These are phyloP conservation scores for Magnolia kwangsiensis DNA, from an alignment of 164 flowering plant genomes.

Conservation along the genomic window DNA sequence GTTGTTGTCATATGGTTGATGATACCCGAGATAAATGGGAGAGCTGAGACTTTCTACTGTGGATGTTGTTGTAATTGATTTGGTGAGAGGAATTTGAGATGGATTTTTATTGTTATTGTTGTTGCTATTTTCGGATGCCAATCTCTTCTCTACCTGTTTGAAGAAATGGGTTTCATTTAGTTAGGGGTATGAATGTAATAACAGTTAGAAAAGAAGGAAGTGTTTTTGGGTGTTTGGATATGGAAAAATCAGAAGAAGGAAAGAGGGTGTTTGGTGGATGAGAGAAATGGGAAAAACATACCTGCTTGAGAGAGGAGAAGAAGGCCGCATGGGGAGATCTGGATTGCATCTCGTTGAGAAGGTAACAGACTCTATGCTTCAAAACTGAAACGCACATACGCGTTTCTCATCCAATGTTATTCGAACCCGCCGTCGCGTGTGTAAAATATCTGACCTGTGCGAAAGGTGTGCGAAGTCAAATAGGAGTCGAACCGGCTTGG, in stretches of 20 bases:
- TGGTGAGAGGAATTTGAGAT: conserved; percentile 10
- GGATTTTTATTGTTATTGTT: neutral
- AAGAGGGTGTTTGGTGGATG: neutral
- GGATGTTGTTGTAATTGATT: conserved; percentile 1
- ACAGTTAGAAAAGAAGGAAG: no score
- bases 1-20: conserved; percentile 21
- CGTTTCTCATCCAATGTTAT: no score
- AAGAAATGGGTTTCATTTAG: neutral
- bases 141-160: conserved; percentile 60
- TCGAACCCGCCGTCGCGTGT: no score
- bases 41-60: conserved; percentile 31
- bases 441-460: no score
- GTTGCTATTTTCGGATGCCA: conserved; percentile 38
- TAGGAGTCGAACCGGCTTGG: no score
- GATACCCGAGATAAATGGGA: conserved; percentile 37
- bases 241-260: neutral
- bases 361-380: neutral
- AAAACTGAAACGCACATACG: neutral
- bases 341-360: conserved; percentile 23
- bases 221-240: neutral
- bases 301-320: conserved; percentile 61
- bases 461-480: no score
- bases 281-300: conserved; percentile 2
- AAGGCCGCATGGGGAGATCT: conserved; percentile 35
- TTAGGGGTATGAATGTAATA: neutral